A percentile compares a stretch with the other conserved stretches of the same genome.
phyloP scores from a whole-genome alignment of 805 yeast genomes.

The Sugiyamaella marilandica region DNA sequence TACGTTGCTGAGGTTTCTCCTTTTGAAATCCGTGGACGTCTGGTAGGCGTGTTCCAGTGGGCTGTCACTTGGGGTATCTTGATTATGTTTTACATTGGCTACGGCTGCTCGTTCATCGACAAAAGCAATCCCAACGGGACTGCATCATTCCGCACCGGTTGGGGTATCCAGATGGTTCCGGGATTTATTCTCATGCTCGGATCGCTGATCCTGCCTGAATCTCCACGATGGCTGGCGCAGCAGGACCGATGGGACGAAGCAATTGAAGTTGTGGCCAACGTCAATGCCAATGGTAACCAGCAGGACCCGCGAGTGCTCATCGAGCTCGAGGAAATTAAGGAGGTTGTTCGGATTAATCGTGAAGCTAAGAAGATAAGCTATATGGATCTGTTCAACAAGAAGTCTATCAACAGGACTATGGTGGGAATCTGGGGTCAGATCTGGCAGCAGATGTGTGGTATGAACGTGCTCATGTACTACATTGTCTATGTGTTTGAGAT shows the following conservation, averaged over 20 bases:
- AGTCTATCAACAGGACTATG: constrained; percentile 46
- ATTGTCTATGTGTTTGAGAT: constrained; percentile 59
- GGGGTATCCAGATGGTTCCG: constrained; percentile 58
- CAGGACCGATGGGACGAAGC: constrained; percentile 51
- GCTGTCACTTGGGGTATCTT: constrained; percentile 58
- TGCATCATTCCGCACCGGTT: constrained; percentile 55
- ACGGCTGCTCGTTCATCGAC: constrained; percentile 30
- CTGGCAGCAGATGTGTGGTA: constrained; percentile 61
- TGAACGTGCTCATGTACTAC: constrained; percentile 66
- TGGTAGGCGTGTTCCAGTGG: constrained; percentile 60
- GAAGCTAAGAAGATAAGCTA: constrained; percentile 43
- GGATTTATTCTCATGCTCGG: constrained; percentile 43
- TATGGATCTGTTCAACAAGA: constrained; percentile 47
- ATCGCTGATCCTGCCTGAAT: constrained; percentile 37
- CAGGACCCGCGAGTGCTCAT: constrained; percentile 41
- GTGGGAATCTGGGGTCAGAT: constrained; percentile 50
- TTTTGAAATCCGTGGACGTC: constrained; percentile 52
- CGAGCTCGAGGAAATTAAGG: constrained; percentile 56
- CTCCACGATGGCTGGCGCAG: constrained; percentile 43
- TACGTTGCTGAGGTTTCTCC: constrained; percentile 63
- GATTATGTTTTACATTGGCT: constrained; percentile 53
- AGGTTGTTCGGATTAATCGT: constrained; percentile 51
- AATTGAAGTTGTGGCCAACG: constrained; percentile 28
- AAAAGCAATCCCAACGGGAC: constrained; percentile 39
- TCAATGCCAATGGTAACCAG: constrained; percentile 31